Evolutionary conservation across 1,284 basidiomycete species (phyloP), one percentile per base, ranked within the genome.

Genomic region (Rhodotorula sp.): DNA sequence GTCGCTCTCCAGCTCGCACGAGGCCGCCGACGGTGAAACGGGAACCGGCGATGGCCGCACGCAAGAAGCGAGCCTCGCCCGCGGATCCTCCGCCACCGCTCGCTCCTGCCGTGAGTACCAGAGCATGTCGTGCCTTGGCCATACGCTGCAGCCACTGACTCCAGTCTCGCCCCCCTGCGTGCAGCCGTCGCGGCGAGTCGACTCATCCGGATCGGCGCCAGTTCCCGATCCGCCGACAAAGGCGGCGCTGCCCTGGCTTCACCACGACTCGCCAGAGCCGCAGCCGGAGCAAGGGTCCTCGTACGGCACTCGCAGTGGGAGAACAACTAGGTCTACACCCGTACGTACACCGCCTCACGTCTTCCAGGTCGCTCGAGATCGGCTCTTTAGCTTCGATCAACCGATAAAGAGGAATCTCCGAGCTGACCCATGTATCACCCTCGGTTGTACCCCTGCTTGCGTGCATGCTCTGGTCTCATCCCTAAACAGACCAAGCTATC

Each of bases 221-320:
- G 53, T 29, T 54, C 53, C 42, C 57, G 57, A 59, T 37, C 15
- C 57, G 17, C 53, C 53, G 29, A n/a, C 29, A n/a, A 59, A 45
- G 42, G 37, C 37, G 37, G 37, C 42, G 37, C 37, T 59, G 42
- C 57, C 57, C 14, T 59, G 57, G 57, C 57, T 59, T 24, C 44
- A 42, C 24, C 57, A 59, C 42, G 42, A n/a, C 42, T 59, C 57
- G 57, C 57, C 57, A 44, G 57, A 59, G 42, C 57, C 57, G 37
- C 37, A 37, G 17, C 14, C 57, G 4, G 57, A 18, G 20, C n/a
- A 24, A 18, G 26, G 1, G 17, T 7, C 42, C 12, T 45, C 58
- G 17, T 48, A 60, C 45, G 58, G 58, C 26, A 60, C 58, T 60
- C 58, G 58, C 44, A 60, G 58, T 22, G 45, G 44, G 8, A n/a